Percentiles rank a stretch among this genome's conserved stretches.
phyloP scores from a whole-genome alignment of 2,329 filamentous ascomycete genomes.

The Neofusicoccum parvum region DNA sequence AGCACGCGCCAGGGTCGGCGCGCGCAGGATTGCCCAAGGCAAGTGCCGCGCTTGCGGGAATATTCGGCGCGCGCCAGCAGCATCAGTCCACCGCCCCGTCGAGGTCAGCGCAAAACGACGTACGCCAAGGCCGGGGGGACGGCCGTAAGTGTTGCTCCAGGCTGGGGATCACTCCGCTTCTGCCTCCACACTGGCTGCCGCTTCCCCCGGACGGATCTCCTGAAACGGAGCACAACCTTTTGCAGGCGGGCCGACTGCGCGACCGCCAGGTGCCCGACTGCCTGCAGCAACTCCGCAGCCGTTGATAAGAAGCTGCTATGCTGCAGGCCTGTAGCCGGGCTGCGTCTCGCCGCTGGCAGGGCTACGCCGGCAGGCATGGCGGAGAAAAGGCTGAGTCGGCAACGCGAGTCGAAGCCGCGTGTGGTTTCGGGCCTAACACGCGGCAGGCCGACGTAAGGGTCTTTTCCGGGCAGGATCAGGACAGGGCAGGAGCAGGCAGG shows the following conservation, averaged over 20 bases:
- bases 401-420: neutral
- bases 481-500: neutral
- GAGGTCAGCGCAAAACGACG: neutral
- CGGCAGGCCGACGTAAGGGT: neutral
- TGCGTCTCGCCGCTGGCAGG: neutral
- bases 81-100: conserved; percentile 6
- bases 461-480: neutral
- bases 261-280: neutral
- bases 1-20: neutral
- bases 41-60: neutral
- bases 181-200: neutral
- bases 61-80: neutral
- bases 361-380: neutral
- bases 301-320: neutral
- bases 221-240: conserved; percentile 2
- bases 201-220: conserved; percentile 16
- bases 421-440: neutral
- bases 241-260: neutral
- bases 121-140: conserved; percentile 2
- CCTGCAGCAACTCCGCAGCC: neutral
- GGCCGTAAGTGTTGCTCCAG: neutral
- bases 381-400: neutral
- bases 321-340: neutral
- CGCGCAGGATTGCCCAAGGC: neutral
- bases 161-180: conserved; percentile 12